Evolutionary conservation across 352 stramenopile species (phyloP), one percentile per base, ranked within the genome.

Genomic region (Phytophthora colocasiae): DNA sequence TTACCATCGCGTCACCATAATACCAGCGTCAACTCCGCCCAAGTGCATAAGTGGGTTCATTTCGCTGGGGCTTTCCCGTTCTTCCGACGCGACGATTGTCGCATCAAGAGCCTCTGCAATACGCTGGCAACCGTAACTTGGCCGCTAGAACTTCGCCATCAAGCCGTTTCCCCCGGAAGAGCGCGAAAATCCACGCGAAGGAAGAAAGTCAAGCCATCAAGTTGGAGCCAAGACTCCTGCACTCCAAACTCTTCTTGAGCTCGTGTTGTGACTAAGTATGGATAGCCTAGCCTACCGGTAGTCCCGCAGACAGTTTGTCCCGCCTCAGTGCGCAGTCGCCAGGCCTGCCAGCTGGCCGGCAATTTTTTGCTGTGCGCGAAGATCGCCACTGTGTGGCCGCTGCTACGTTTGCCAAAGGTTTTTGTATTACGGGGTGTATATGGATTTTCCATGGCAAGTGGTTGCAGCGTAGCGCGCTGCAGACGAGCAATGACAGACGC

Each of bases 391-490:
- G 31, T 39, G 11, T 24, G 12, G 32, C 15, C 12, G 19, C 19
- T 52, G 54, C 53, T 53, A 44, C 41, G 54, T 62, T 39, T 41
- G 31, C 46, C 52, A 15, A 39, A 34, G 53, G 22, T 7, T n/a
- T 14, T 32, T 38, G 7, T 52, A 39, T 32, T 11, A 17, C 17
- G 9, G 43, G 38, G 12, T n/a, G n/a, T 47, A 22, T n/a, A 44
- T 63, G 61, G 61, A 69, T 69, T 69, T 63, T 68, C 48, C 27
- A 40, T 22, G 22, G 22, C 22, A 11, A n/a, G 2, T 4, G 14
- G 58, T 66, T 66, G 49, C 58, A 49, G 19, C 31, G 14, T 6
- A 49, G 54, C 24, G 31, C 4, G 2, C 9, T 11, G 53, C 41
- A 52, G 40, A 52, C 53, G 26, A 50, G 26, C 34, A 6, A 5